Evolutionary conservation across 345 rosid genomes (phyloP).

Genomic region (Abelmoschus esculentus): DNA sequence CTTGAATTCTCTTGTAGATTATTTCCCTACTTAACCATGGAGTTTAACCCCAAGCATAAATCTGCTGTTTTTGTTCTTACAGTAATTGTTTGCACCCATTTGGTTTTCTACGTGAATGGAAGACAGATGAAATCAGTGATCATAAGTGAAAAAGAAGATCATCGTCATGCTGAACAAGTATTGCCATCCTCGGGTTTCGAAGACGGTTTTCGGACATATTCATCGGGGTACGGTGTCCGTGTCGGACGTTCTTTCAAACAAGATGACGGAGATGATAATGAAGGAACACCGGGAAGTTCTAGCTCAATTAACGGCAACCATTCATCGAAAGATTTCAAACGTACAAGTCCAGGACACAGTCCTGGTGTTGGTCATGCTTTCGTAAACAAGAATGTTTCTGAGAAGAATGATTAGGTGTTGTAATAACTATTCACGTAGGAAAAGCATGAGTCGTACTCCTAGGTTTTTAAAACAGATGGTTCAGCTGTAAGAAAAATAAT

Average conservation of each 20-base stretch:
- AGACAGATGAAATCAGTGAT: slow-evolving; percentile 22
- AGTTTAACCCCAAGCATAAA: slow-evolving; percentile 1
- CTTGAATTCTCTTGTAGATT: background rate
- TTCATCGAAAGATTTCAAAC: slow-evolving; percentile 24
- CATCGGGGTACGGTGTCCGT: slow-evolving; percentile 35
- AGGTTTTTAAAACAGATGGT: background rate
- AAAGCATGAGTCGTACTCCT: background rate
- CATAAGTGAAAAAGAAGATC: background rate
- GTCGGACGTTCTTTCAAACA: slow-evolving; percentile 20
- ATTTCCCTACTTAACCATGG: background rate
- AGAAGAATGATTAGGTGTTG: background rate
- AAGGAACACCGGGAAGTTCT: background rate
- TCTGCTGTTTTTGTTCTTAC: slow-evolving; percentile 17
- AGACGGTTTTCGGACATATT: slow-evolving; percentile 23
- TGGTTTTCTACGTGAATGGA: slow-evolving; percentile 21
- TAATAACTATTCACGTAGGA: background rate
- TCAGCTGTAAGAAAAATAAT: background rate
- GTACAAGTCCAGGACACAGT: slow-evolving; percentile 42
- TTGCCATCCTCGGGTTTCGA: background rate
- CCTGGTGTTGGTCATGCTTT: slow-evolving; percentile 12
- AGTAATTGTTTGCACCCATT: slow-evolving; percentile 13
- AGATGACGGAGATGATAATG: background rate
- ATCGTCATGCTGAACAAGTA: background rate
- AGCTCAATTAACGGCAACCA: background rate
- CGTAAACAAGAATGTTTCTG: background rate